Percentiles rank a stretch among this genome's conserved stretches.
Conservation (phyloP, 352 stramenopile species). For the Pythium sp. region DNA sequence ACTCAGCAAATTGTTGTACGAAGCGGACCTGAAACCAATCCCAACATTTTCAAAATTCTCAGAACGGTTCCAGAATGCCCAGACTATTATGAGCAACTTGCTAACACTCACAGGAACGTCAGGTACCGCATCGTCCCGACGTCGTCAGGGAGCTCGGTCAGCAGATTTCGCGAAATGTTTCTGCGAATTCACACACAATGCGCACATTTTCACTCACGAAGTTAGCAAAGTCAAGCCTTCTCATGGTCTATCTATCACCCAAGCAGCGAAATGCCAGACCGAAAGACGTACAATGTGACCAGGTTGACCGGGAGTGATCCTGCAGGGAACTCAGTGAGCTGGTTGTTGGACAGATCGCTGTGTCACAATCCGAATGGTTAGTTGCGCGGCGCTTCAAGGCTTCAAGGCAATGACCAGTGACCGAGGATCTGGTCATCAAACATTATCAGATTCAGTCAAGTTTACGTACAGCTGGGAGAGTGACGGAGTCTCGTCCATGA, state of each 20-base stretch:
- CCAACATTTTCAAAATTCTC: neutral
- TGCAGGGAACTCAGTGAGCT: constrained; percentile 1
- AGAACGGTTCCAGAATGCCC: neutral
- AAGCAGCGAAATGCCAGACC: neutral
- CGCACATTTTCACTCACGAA: neutral
- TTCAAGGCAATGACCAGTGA: neutral
- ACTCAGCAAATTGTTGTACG: constrained; percentile 12
- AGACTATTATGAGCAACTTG: neutral
- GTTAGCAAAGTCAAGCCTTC: neutral
- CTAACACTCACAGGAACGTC: constrained; percentile 8
- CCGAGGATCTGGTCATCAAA: neutral
- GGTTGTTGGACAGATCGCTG: constrained; percentile 16
- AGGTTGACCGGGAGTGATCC: constrained; percentile 14
- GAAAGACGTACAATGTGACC: constrained; percentile 5
- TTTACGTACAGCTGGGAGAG: constrained; percentile 14
- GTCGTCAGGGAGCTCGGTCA: constrained; percentile 11
- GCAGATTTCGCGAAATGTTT: constrained; percentile 17
- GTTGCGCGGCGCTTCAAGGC: neutral
- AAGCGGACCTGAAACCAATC: constrained; percentile 9
- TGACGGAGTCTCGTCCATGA: constrained; percentile 12
- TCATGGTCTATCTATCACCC: too few species aligned
- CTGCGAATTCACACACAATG: neutral
- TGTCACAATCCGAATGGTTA: neutral
- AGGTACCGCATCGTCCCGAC: constrained; percentile 17
- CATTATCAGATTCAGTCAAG: neutral